Conservation (phyloP, 352 stramenopile species). For the Hyaloperonospora arabidopsidis region DNA sequence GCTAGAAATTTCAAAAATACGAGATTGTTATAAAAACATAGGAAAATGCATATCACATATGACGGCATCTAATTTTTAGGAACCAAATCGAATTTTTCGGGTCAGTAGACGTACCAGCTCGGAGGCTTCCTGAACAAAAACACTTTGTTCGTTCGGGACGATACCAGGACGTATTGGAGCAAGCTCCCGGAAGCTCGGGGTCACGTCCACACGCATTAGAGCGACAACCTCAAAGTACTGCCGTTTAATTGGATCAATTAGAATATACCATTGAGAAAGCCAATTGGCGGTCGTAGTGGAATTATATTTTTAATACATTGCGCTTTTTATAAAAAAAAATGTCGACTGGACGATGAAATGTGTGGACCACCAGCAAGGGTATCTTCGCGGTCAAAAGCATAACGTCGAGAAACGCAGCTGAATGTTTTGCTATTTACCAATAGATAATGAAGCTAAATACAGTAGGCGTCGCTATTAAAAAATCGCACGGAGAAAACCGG, state of each 20-base stretch:
- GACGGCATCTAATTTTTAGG: neutral
- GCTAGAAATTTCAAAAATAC: slow-evolving; percentile 21
- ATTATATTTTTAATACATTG: too few species aligned
- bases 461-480: too few species aligned
- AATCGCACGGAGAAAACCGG: too few species aligned
- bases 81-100: neutral
- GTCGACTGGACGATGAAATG: too few species aligned
- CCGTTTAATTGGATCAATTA: neutral
- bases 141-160: neutral
- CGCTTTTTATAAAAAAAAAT: too few species aligned
- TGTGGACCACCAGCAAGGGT: too few species aligned
- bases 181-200: slow-evolving; percentile 29
- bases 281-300: neutral
- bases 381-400: too few species aligned
- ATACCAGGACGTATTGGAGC: slow-evolving; percentile 13
- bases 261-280: neutral
- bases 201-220: slow-evolving; percentile 33
- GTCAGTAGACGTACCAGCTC: slow-evolving; percentile 23
- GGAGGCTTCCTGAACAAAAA: slow-evolving; percentile 24
- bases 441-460: too few species aligned
- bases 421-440: too few species aligned
- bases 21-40: neutral
- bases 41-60: neutral
- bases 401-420: too few species aligned
- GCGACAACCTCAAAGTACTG: neutral